Conservation (phyloP, 1,284 basidiomycete species). For the Athelia psychrophila region DNA sequence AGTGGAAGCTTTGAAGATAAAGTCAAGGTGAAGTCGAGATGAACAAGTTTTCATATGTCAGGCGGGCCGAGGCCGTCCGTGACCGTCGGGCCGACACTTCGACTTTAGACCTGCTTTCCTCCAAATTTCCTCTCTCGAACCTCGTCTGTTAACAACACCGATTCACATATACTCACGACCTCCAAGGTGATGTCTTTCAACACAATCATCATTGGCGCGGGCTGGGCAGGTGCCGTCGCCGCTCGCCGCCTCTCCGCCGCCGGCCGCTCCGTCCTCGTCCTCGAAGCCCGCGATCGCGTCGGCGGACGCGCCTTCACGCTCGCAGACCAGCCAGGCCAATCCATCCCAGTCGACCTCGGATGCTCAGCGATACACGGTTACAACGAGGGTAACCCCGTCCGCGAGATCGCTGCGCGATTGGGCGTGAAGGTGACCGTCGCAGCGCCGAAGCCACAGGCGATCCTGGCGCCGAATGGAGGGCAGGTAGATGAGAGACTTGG, state of each 20-base stretch:
- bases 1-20: no score
- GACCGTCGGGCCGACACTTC: no score
- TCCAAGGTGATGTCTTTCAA: background rate
- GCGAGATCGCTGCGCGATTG: conserved; percentile 31
- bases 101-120: no score
- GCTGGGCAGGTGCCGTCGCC: conserved; percentile 40
- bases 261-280: conserved; percentile 35
- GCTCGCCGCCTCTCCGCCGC: conserved; percentile 33
- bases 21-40: no score
- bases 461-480: background rate
- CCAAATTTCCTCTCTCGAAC: no score
- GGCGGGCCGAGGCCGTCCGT: no score
- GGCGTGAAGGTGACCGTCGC: conserved; percentile 17
- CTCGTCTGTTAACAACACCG: no score
- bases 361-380: conserved; percentile 46
- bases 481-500: background rate
- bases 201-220: conserved; percentile 37
- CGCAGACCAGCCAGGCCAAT: conserved; percentile 11
- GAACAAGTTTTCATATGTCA: no score
- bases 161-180: no score
- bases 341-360: conserved; percentile 34
- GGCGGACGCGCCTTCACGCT: conserved; percentile 41
- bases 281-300: conserved; percentile 42
- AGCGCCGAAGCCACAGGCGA: background rate
- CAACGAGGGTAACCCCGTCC: conserved; percentile 38